Evolutionary conservation across 2,329 filamentous ascomycete genomes (phyloP), one percentile per base, ranked within the genome.

Genomic region (Ceratocystis harringtonii): DNA sequence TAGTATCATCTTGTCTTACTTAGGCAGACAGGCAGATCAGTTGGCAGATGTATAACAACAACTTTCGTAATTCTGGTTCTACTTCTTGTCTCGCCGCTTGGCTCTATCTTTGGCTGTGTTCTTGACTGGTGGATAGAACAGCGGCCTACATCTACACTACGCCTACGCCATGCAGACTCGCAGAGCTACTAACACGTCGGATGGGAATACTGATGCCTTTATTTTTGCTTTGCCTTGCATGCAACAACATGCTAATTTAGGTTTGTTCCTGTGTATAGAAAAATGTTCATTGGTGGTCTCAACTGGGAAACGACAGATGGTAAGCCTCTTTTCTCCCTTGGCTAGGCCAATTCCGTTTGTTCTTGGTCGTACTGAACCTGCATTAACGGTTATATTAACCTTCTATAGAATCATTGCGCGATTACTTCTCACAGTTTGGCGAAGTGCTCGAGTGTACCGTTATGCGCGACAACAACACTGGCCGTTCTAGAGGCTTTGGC

Each of bases 251-350:
- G 30, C 25, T 57, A 12, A 64, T 28, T 19, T 12, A 15, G 50
- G 44, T 48, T 62, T 60, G 12, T 52, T 61, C 12, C 44, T 70
- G 55, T 68, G 8, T 43, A 50, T 78, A 99, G 94, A 72, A 99
- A 99, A 80, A 99, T 99, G 94, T 99, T 99, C 72, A 99, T 99
- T 76, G 94, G 94, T 72, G 94, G 94, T 50, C 79, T 99, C 65
- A 99, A 99, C 74, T 99, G 94, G 94, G 94, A 99, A 77, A 99
- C 94, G 17, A 97, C 94, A 65, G 92, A 97, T 78, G 86, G 92
- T 97, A 85, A 82, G 91, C 32, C 64, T 41, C 10, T 41, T 41
- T 12, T 12, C 36, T 6, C 8, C 44, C 12, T 6, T 64, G n/a
- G 48, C 48, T 28, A 7, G 45, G 17, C 45, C 45, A 17, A n/a